A percentile compares a stretch with the other conserved stretches of the same genome.
These are phyloP conservation scores for Trichophyton equinum DNA, from an alignment of 2,329 filamentous ascomycete genomes.

Conservation along the genomic window DNA sequence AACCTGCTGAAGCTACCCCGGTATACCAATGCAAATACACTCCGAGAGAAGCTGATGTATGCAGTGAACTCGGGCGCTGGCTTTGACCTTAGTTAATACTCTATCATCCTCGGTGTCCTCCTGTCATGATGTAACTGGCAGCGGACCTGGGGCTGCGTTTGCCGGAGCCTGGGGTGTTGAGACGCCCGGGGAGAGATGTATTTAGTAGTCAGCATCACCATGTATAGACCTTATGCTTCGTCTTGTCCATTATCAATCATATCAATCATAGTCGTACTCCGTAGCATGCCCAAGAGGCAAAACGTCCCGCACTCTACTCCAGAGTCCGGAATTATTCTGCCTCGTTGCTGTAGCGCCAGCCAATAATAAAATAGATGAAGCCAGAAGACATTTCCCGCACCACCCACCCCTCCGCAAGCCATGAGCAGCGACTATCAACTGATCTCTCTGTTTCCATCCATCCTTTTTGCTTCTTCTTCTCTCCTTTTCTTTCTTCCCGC, in stretches of 20 bases:
- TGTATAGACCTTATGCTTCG: not conserved
- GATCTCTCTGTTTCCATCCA: too few species aligned
- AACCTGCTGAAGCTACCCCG: slow-evolving; percentile 86
- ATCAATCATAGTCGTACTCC: too few species aligned
- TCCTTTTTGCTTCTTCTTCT: not conserved
- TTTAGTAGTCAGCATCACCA: not conserved
- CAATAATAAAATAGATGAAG: too few species aligned
- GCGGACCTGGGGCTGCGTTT: not conserved
- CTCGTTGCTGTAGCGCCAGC: too few species aligned
- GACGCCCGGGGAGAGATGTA: too few species aligned
- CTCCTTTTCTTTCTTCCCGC: not conserved
- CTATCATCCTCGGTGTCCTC: not conserved
- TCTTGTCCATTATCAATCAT: not conserved
- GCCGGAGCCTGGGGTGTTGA: too few species aligned
- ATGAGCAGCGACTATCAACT: too few species aligned
- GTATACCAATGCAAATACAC: slow-evolving; percentile 52
- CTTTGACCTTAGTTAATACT: slow-evolving; percentile 53
- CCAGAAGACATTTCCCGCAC: too few species aligned
- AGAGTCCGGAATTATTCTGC: too few species aligned
- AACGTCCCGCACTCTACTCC: too few species aligned
- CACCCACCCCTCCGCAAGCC: too few species aligned
- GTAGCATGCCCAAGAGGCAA: too few species aligned
- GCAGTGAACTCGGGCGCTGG: slow-evolving; percentile 82
- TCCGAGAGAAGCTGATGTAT: slow-evolving; percentile 76
- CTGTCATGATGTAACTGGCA: not conserved